These are phyloP conservation scores for Picochlorum sp. DNA, from an alignment of 139 green algal genomes.

Conservation along the genomic window DNA sequence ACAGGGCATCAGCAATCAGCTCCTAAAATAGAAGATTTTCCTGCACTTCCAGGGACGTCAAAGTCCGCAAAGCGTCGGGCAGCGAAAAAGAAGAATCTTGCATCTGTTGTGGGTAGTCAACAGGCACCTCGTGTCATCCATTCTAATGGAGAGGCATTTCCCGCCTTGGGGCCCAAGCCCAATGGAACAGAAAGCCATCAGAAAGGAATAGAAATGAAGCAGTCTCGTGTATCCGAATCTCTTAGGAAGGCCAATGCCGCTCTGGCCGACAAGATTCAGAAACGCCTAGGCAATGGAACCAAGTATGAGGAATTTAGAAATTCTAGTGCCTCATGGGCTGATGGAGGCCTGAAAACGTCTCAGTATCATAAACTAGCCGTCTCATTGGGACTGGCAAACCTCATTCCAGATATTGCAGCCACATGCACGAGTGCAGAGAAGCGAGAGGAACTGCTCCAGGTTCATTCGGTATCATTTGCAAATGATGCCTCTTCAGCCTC, in stretches of 20 bases:
- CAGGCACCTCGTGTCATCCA: neutral
- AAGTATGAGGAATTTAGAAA: slow-evolving; percentile 46
- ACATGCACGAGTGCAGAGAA: slow-evolving; percentile 47
- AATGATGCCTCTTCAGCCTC: neutral
- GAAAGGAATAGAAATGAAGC: too few relatives aligned
- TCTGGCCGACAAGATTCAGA: slow-evolving; percentile 55
- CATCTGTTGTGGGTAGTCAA: slow-evolving; percentile 16
- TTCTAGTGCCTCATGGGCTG: slow-evolving; percentile 31
- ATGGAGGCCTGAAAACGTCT: slow-evolving; percentile 19
- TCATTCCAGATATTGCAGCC: slow-evolving; percentile 57
- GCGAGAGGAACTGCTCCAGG: slow-evolving; percentile 42
- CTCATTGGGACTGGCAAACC: slow-evolving; percentile 38
- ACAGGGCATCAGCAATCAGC: slow-evolving; percentile 2
- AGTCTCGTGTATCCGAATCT: slow-evolving; percentile 34
- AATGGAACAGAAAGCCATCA: neutral
- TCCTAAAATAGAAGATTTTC: slow-evolving; percentile 48
- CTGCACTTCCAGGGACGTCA: slow-evolving; percentile 34
- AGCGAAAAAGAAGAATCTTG: slow-evolving; percentile 36
- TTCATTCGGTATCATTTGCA: slow-evolving; percentile 37
- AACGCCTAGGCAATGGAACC: slow-evolving; percentile 28
- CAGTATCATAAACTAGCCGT: slow-evolving; percentile 38
- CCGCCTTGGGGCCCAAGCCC: slow-evolving; percentile 29
- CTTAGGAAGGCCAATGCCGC: slow-evolving; percentile 53
- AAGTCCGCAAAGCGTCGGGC: slow-evolving; percentile 38
- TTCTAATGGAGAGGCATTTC: slow-evolving; percentile 27